Base-by-base conservation (phyloP, 345 rosid species). In the Salix exigua region DNA sequence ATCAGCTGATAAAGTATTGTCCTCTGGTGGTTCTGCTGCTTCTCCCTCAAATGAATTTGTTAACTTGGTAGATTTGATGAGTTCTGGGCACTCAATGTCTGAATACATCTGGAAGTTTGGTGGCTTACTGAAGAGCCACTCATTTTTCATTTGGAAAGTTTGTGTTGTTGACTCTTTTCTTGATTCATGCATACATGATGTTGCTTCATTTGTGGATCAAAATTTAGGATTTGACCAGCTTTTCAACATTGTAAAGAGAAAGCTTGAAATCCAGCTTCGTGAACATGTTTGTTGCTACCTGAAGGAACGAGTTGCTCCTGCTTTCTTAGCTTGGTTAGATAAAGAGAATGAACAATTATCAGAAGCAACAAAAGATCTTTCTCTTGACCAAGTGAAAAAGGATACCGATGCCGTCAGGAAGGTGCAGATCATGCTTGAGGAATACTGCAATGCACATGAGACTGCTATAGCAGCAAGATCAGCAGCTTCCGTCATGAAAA, bases 161-260 rank as follows among this genome's bases (percentile, higher is more conserved):
- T 88, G 87, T 78, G 78, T 94, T 77, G 75, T 92, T 75, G 91
- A 91, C 83, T 87, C 92, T 81, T 88, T 94, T 83, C 91, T 94
- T 77, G 98, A 89, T 88, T 88, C 87, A 67, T 94, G 97, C 85
- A 82, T 90, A 73, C 97, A 88, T 87, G 91, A 92, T 84, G 86
- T 86, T 42, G 88, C 91, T 78, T 84, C 88, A 40, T 92, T 89
- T 48, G 79, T 83, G 77, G 97, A 89, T 82, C 97, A 89, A 79
- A 88, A 85, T 83, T 83, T 94, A 69, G 97, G 98, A 75, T 91
- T 88, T 74, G 98, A 94, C 69, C 98, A 94, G 87, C 93, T 94
- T 70, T 84, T 86, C 80, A 86, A 84, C 77, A 86, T 87, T 76
- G 86, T 88, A 31, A 94, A 88, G 93, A 89, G 82, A 85, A 94